A percentile compares a stretch with the other conserved stretches of the same genome.
phyloP scores from a whole-genome alignment of 495 filamentous ascomycete genomes.

The Neurospora sp. region DNA sequence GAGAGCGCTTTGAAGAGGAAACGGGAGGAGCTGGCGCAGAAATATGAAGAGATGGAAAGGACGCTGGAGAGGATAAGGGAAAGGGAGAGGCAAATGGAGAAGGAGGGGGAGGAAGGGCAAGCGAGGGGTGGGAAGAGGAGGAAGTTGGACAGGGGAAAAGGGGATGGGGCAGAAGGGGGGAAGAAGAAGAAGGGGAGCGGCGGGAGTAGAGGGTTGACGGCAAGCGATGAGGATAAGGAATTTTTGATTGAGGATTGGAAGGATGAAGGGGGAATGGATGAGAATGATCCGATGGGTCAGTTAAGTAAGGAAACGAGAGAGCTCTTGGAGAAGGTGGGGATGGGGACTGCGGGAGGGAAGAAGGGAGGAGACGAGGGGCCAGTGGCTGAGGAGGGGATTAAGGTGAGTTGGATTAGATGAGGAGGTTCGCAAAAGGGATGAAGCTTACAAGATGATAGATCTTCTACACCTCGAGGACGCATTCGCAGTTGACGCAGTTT shows the following conservation, averaged over 20 bases:
- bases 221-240: slow-evolving; percentile 52
- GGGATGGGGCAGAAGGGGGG: slow-evolving; percentile 14
- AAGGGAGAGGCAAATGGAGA: slow-evolving; percentile 55
- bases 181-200: slow-evolving; percentile 13
- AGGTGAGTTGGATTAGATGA: slow-evolving; percentile 29
- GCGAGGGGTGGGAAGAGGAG: slow-evolving; percentile 22
- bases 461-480: slow-evolving; percentile 89
- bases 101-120: slow-evolving; percentile 29
- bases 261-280: slow-evolving; percentile 57
- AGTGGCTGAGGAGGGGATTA: slow-evolving; percentile 49
- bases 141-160: background rate
- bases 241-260: slow-evolving; percentile 77
- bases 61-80: slow-evolving; percentile 57
- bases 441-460: slow-evolving; percentile 38
- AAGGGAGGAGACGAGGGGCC: slow-evolving; percentile 32
- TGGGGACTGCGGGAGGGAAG: slow-evolving; percentile 13
- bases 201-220: slow-evolving; percentile 16
- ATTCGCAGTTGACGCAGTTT: slow-evolving; percentile 91
- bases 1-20: slow-evolving; percentile 61
- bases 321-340: slow-evolving; percentile 50
- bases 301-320: slow-evolving; percentile 54
- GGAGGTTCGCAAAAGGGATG: background rate
- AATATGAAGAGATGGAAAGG: slow-evolving; percentile 61
- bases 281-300: slow-evolving; percentile 20
- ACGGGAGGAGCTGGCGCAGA: slow-evolving; percentile 51